A percentile compares a stretch with the other conserved stretches of the same genome.
Conservation (phyloP, 208 protist genomes). For the Herpetomonas samuelpessoai region DNA sequence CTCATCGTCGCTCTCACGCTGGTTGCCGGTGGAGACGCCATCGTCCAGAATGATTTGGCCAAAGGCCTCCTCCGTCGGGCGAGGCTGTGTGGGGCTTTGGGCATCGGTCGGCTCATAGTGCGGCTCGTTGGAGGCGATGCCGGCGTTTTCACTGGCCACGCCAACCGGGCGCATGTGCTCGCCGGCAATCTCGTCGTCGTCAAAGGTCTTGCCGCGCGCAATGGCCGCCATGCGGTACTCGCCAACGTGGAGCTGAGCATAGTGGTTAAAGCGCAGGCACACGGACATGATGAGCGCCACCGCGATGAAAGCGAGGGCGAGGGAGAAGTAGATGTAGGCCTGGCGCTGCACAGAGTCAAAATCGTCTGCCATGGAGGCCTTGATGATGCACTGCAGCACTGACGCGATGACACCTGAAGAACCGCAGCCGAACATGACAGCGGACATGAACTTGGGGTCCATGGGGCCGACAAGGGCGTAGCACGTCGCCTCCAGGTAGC, state of each 20-base stretch:
- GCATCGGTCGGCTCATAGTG: neutral
- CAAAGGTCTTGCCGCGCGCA: neutral
- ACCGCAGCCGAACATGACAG: constrained; percentile 85
- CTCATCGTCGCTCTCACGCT: neutral
- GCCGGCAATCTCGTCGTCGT: neutral
- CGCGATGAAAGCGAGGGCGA: constrained; percentile 63
- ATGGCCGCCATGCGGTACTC: constrained; percentile 46
- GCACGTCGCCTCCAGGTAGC: constrained; percentile 79
- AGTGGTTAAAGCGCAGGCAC: constrained; percentile 59
- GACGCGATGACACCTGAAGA: constrained; percentile 69
- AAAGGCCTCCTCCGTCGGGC: neutral
- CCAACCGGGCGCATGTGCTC: neutral
- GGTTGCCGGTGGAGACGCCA: neutral
- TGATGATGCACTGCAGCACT: constrained; percentile 82
- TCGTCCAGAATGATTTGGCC: neutral
- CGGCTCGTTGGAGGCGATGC: neutral
- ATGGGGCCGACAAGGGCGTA: constrained; percentile 82
- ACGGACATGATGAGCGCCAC: constrained; percentile 50
- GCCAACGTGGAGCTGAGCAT: constrained; percentile 58
- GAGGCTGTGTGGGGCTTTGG: constrained; percentile 4
- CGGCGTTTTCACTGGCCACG: no score
- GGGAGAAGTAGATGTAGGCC: constrained; percentile 78
- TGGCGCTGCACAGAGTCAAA: constrained; percentile 41
- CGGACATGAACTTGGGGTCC: constrained; percentile 80
- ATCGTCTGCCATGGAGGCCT: constrained; percentile 53